phyloP scores from a whole-genome alignment of 1,284 basidiomycete genomes.

The Malassezia restricta region DNA sequence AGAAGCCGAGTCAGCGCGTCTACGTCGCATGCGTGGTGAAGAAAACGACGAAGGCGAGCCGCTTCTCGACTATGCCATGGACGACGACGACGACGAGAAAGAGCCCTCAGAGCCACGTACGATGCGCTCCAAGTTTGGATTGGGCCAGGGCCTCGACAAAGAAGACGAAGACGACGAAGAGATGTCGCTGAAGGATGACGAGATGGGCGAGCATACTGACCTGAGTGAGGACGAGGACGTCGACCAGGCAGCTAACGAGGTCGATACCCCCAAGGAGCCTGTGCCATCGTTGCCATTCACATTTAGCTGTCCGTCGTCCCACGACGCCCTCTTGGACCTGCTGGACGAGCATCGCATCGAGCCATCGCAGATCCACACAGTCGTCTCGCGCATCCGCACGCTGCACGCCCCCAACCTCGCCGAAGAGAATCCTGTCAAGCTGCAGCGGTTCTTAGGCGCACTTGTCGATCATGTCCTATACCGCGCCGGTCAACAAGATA shows the following conservation, averaged over 20 bases:
- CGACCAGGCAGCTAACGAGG: conserved; percentile 45
- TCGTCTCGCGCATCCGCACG: conserved; percentile 79
- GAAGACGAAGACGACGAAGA: conserved; percentile 23
- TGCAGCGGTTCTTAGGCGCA: conserved; percentile 56
- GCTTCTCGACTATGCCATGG: conserved; percentile 9
- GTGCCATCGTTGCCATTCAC: conserved; percentile 61
- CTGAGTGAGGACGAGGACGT: conserved; percentile 23
- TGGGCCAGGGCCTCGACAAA: conserved; percentile 49
- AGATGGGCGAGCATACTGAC: conserved; percentile 42
- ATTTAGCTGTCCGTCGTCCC: conserved; percentile 72
- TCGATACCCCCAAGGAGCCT: conserved; percentile 20
- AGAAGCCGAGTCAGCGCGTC: conserved; percentile 67
- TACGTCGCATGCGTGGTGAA: conserved; percentile 75
- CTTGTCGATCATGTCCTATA: conserved; percentile 86
- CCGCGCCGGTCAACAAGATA: conserved; percentile 22
- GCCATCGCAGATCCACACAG: conserved; percentile 58
- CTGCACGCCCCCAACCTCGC: conserved; percentile 81
- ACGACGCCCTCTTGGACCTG: conserved; percentile 77
- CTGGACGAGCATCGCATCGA: conserved; percentile 55
- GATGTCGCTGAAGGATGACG: conserved; percentile 42
- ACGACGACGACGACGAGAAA: conserved; percentile 41
- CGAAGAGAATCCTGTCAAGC: conserved; percentile 77
- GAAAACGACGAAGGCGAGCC: conserved; percentile 18
- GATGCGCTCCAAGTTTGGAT: conserved; percentile 6
- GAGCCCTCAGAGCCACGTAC: conserved; percentile 15